Conservation (phyloP, 805 yeast genomes). For the Yamadazyma phyllophila region DNA sequence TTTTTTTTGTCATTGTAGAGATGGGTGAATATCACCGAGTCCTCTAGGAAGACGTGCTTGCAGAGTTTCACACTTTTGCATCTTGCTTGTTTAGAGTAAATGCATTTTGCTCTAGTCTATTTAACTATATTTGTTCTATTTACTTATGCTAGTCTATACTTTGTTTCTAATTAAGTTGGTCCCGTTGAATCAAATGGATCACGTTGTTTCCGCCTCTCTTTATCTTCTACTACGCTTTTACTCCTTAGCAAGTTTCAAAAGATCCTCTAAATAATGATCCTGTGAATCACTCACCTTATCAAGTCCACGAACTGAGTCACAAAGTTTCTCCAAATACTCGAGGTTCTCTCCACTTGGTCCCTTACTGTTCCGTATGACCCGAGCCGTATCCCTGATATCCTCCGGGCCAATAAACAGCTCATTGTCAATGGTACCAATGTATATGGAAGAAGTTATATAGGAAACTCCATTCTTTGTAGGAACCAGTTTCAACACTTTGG, state of each 20-base stretch:
- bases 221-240: background rate
- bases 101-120: too few relatives aligned
- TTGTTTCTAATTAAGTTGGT: background rate
- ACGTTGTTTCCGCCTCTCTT: background rate
- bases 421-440: conserved; percentile 81
- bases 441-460: conserved; percentile 58
- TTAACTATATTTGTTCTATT: background rate
- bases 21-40: too few relatives aligned
- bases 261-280: conserved; percentile 38
- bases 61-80: too few relatives aligned
- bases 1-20: conserved; percentile 13
- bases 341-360: conserved; percentile 85
- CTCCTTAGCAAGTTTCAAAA: conserved; percentile 16
- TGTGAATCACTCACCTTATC: conserved; percentile 17
- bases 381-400: conserved; percentile 54
- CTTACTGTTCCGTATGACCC: conserved; percentile 47
- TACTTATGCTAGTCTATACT: conserved; percentile 1
- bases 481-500: conserved; percentile 5
- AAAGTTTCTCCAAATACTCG: conserved; percentile 63
- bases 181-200: too few relatives aligned
- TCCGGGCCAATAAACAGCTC: conserved; percentile 88
- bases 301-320: conserved; percentile 39
- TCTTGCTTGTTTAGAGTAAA: too few relatives aligned
- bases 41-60: background rate
- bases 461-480: conserved; percentile 33